Conservation (phyloP, 139 green algal genomes). For the Tetratostichococcus sp. region DNA sequence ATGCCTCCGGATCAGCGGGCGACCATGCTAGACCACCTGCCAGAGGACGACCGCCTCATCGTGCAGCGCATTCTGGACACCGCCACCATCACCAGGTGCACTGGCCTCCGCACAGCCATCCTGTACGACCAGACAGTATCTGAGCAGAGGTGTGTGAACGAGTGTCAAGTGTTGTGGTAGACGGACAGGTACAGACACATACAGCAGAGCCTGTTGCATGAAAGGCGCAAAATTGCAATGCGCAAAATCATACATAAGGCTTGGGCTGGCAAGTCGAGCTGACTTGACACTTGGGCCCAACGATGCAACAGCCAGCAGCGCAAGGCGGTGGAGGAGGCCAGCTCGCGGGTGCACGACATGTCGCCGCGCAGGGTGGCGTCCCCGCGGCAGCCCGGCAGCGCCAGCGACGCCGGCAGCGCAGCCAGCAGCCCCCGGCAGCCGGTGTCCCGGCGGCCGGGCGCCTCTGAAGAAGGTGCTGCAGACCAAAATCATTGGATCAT, state of each 20-base stretch:
- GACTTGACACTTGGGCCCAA: background rate
- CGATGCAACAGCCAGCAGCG: too few species aligned
- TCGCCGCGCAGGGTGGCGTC: background rate
- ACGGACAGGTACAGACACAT: too few species aligned
- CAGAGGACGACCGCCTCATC: constrained; percentile 36
- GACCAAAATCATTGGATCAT: too few species aligned
- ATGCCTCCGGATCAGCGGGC: constrained; percentile 14
- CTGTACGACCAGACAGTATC: background rate
- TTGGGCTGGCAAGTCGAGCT: too few species aligned
- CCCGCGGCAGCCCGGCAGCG: too few species aligned
- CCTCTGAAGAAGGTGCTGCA: background rate
- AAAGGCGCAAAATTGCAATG: background rate
- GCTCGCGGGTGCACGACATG: background rate
- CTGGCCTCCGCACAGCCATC: too few species aligned
- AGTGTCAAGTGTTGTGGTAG: too few species aligned
- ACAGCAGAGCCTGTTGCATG: too few species aligned
- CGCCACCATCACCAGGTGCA: background rate
- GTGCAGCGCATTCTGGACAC: constrained; percentile 43
- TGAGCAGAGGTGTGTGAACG: too few species aligned
- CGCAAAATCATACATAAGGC: background rate
- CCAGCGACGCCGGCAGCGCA: constrained; percentile 1
- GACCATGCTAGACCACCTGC: constrained; percentile 27
- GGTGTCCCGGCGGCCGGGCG: too few species aligned
- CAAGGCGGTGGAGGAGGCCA: background rate
- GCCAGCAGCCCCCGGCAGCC: too few species aligned